Percentiles rank a stretch among this genome's conserved stretches.
Evolutionary conservation across 2,329 filamentous ascomycete genomes (phyloP).

Genomic region (Fusarium beomiforme): DNA sequence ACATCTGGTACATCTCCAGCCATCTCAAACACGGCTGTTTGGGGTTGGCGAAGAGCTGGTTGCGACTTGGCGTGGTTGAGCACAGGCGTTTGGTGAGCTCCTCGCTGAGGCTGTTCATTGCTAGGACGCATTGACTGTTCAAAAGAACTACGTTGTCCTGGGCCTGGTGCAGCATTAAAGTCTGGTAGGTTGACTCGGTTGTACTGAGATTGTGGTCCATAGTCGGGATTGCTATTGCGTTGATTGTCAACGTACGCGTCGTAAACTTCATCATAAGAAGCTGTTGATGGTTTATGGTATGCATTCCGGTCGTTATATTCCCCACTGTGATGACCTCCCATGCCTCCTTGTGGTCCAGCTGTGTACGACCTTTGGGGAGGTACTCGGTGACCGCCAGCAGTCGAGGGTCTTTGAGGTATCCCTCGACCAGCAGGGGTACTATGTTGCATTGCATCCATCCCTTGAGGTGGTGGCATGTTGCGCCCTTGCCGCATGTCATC

Average conservation of each 20-base stretch:
- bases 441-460: conserved; percentile 58
- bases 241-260: conserved; percentile 63
- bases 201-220: conserved; percentile 32
- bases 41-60: conserved; percentile 70
- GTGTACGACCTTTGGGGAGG: conserved; percentile 64
- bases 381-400: conserved; percentile 62
- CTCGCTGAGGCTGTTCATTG: conserved; percentile 57
- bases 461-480: conserved; percentile 48
- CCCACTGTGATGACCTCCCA: conserved; percentile 47
- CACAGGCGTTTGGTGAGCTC: conserved; percentile 61
- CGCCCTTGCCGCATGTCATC: conserved; percentile 57
- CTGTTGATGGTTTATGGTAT: conserved; percentile 43
- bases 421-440: conserved; percentile 57
- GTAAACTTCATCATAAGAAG: conserved; percentile 63
- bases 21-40: conserved; percentile 80
- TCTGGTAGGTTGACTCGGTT: conserved; percentile 49
- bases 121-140: conserved; percentile 59
- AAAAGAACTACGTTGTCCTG: conserved; percentile 54
- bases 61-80: conserved; percentile 73
- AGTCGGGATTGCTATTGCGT: conserved; percentile 42
- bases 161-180: conserved; percentile 53
- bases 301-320: conserved; percentile 47
- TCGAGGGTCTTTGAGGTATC: conserved; percentile 64
- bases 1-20: conserved; percentile 68
- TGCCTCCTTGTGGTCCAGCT: conserved; percentile 50